Evolutionary conservation across 208 protist genomes (phyloP).

Genomic region (Cochliopodium minus): DNA sequence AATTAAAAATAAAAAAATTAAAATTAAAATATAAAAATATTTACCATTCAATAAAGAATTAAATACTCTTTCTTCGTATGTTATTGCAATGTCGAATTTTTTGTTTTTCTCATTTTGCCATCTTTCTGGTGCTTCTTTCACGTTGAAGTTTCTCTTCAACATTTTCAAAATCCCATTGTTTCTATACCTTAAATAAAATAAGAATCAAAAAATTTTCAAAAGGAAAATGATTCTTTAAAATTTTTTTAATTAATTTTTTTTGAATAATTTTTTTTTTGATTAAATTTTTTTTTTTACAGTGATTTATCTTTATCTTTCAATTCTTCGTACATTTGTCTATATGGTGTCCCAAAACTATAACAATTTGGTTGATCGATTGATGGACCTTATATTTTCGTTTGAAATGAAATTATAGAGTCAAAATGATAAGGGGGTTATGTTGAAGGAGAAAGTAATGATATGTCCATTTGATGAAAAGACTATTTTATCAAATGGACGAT

Average conservation of each 20-base stretch:
- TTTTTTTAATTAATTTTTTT: neutral
- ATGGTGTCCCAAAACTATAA: slow-evolving; percentile 32
- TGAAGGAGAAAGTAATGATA: too few species aligned
- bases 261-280: neutral
- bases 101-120: slow-evolving; percentile 17
- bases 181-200: slow-evolving; percentile 22
- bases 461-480: too few species aligned
- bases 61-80: slow-evolving; percentile 30
- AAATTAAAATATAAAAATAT: neutral
- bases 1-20: neutral
- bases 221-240: neutral
- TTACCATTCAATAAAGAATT: slow-evolving; percentile 20
- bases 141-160: slow-evolving; percentile 26
- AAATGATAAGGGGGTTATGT: too few species aligned
- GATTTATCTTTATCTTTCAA: slow-evolving; percentile 19
- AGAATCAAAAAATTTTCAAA: slow-evolving; percentile 15
- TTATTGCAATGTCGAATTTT: slow-evolving; percentile 27
- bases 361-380: slow-evolving; percentile 21
- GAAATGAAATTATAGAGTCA: too few species aligned
- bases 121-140: slow-evolving; percentile 28
- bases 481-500: too few species aligned
- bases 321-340: slow-evolving; percentile 24
- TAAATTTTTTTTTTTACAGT: slow-evolving; percentile 17
- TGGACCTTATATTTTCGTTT: too few species aligned
- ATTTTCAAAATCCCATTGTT: slow-evolving; percentile 27